Evolutionary conservation across 2,329 filamentous ascomycete species (phyloP), one percentile per base, ranked within the genome.

Genomic region (Aspergillus thermomutatus): DNA sequence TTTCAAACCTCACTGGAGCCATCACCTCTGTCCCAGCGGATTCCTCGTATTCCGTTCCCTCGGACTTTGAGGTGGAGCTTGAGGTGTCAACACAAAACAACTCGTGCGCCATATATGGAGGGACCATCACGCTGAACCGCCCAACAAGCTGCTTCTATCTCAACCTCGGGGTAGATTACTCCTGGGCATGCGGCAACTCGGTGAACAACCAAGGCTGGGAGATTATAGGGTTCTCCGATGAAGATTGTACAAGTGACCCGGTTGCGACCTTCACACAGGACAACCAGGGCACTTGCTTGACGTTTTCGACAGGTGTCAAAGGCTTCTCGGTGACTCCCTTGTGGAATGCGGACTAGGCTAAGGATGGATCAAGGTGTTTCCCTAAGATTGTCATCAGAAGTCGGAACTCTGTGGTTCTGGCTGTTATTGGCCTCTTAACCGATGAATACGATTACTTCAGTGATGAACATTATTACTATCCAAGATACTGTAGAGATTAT

Each of bases 1-100:
- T 60, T 23, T 61, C 58, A 17, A 54, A 55, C 51, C 52, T 58
- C 23, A 50, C 55, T 25, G 57, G 60, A 3, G 21, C 47, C 1
- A 49, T 59, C n/a, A 56, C 41, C 2, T 9, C 31, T 4, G 23
- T 58, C 6, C 60, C 60, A 4, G 37, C 25, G 0, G 48, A 58
- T 37, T 54, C 60, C 28, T 49, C 51, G 2, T 41, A 26, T 3
- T 41, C 58, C 14, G 48, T 60, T 2, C 60, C 60, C 7, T 40
- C 50, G 11, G 46, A 56, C 23, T 56, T 56, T 19, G 23, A 19
- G 11, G 43, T 28, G 19, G n/a, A n/a, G 9, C 27, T 56, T 8
- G 25, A 27, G 9, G 1, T 49, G 1, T 26, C 27, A 40, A 52
- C 26, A 5, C 6, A 41, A n/a, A 3, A 25, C 14, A 23, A 26